Evolutionary conservation across 306 rosid species (phyloP).

Genomic region (Cucumis sativus): Cucumber_9930_V3 NC_026655.2:5410001-5410500

Average conservation of each 20-base stretch:
- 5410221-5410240: slow-evolving; percentile 60
- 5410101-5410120: slow-evolving; percentile 61
- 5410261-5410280: slow-evolving; percentile 61
- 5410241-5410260: slow-evolving; percentile 62
- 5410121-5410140: slow-evolving; percentile 68
- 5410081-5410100: slow-evolving; percentile 47
- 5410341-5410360: slow-evolving; percentile 80
- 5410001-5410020: slow-evolving; percentile 24
- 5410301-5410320: slow-evolving; percentile 62
- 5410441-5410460: slow-evolving; percentile 71
- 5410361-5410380: slow-evolving; percentile 54
- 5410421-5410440: slow-evolving; percentile 68
- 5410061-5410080: slow-evolving; percentile 68
- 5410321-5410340: slow-evolving; percentile 40
- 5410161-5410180: slow-evolving; percentile 50
- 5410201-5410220: slow-evolving; percentile 71
- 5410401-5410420: slow-evolving; percentile 55
- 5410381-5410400: slow-evolving; percentile 56
- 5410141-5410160: slow-evolving; percentile 70
- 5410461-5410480: slow-evolving; percentile 62
- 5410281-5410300: slow-evolving; percentile 64
- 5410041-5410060: slow-evolving; percentile 54
- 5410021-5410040: slow-evolving; percentile 46
- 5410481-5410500: slow-evolving; percentile 68
- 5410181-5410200: slow-evolving; percentile 69